Conservation (phyloP, 192 early-diverging fungal species). For the Jimgerdemannia flammicorona region DNA sequence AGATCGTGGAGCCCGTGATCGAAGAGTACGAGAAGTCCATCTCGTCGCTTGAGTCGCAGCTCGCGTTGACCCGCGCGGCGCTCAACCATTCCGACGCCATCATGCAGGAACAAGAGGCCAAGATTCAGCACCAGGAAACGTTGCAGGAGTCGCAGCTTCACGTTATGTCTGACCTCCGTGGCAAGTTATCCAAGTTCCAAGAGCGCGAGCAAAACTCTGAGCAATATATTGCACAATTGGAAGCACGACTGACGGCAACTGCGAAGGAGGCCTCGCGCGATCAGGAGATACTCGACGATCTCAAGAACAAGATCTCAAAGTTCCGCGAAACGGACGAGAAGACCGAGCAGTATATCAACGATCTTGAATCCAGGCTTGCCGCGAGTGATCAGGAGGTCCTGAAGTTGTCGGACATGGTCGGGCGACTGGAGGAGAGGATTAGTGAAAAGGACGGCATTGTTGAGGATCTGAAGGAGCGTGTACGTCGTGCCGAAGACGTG, state of each 20-base stretch:
- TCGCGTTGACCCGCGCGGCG: conserved; percentile 52
- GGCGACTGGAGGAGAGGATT: conserved; percentile 11
- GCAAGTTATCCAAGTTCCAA: conserved; percentile 32
- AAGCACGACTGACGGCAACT: conserved; percentile 25
- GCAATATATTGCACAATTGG: conserved; percentile 37
- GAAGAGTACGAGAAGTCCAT: conserved; percentile 69
- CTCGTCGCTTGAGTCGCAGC: conserved; percentile 54
- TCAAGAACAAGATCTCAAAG: conserved; percentile 41
- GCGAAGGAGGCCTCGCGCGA: conserved; percentile 28
- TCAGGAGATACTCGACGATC: conserved; percentile 30
- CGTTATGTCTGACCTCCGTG: conserved; percentile 41
- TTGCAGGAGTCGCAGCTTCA: conserved; percentile 39
- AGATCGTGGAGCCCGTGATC: conserved; percentile 65
- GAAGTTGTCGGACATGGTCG: conserved; percentile 5
- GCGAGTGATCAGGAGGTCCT: conserved; percentile 17
- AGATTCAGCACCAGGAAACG: conserved; percentile 42
- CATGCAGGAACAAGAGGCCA: conserved; percentile 53
- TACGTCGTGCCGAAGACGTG: conserved; percentile 7
- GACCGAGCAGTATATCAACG: conserved; percentile 38
- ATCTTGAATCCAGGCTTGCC: conserved; percentile 33
- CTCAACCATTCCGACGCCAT: conserved; percentile 51
- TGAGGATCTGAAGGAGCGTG: conserved; percentile 9
- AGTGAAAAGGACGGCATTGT: neutral
- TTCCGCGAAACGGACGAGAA: conserved; percentile 49
- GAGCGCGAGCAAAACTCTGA: conserved; percentile 44